Percentiles rank a stretch among this genome's conserved stretches.
Conservation (phyloP, 192 early-diverging fungal species). For the Polychytrium aggregatum region DNA sequence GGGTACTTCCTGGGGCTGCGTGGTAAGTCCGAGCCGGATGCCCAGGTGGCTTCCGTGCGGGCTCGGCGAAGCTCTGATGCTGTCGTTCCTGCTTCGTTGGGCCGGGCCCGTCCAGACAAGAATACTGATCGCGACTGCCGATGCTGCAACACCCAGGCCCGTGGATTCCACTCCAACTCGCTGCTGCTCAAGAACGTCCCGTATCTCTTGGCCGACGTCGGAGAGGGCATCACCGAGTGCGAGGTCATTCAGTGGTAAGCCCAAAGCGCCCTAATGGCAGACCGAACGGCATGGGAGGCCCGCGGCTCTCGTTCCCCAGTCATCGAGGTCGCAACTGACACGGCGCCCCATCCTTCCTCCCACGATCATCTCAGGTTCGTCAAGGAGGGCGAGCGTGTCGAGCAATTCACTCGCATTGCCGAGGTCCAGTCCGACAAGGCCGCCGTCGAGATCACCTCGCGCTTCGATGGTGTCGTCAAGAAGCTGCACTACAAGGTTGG, state of each 20-base stretch:
- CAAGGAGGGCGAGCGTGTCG: conserved; percentile 75
- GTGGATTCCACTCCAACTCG: no score
- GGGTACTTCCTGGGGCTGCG: no score
- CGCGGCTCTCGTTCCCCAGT: not conserved
- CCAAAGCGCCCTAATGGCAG: not conserved
- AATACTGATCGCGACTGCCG: no score
- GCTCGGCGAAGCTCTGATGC: no score
- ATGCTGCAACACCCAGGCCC: no score
- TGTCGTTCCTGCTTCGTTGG: no score
- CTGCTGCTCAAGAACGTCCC: no score
- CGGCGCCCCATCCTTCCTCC: not conserved
- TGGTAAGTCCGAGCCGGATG: no score
- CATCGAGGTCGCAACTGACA: no score
- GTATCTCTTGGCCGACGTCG: conserved; percentile 91
- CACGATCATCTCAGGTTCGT: conserved; percentile 58
- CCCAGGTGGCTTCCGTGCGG: no score
- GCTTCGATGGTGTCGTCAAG: conserved; percentile 75
- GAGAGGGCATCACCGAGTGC: conserved; percentile 96
- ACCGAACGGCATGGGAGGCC: not conserved
- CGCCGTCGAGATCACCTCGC: conserved; percentile 95
- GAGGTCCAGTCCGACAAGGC: conserved; percentile 99
- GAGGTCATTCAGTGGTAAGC: conserved; percentile 92
- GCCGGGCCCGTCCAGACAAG: no score
- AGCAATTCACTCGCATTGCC: conserved; percentile 89
- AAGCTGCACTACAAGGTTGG: conserved; percentile 73